These are phyloP conservation scores for Ganoderma lucidum DNA, from an alignment of 1,284 basidiomycete species.

Conservation along the genomic window DNA sequence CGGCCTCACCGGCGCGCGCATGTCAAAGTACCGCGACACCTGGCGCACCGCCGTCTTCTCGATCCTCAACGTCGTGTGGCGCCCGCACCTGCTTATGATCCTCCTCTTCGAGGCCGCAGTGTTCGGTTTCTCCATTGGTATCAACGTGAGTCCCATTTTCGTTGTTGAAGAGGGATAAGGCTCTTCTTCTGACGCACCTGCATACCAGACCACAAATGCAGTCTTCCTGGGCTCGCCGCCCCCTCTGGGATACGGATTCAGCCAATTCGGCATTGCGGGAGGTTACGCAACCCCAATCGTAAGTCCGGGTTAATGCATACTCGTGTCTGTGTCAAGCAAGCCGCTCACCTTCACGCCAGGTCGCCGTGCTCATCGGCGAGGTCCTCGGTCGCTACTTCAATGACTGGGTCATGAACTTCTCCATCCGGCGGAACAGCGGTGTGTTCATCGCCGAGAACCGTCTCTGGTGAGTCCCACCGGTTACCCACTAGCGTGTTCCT, in stretches of 20 bases:
- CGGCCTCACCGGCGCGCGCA: conserved; percentile 69
- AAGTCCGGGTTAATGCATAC: conserved; percentile 26
- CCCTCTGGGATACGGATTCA: conserved; percentile 68
- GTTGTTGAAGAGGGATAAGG: background rate
- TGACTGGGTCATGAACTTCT: conserved; percentile 68
- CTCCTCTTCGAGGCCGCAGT: conserved; percentile 66
- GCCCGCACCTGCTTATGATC: conserved; percentile 66
- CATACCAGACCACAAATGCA: conserved; percentile 66
- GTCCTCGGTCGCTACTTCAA: conserved; percentile 71
- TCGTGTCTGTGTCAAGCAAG: background rate
- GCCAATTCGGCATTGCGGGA: conserved; percentile 59
- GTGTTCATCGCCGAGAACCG: conserved; percentile 78
- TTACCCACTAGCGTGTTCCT: too few species aligned
- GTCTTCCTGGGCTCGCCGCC: conserved; percentile 70
- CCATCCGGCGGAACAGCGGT: conserved; percentile 66
- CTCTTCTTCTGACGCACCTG: background rate
- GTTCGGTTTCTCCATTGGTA: conserved; percentile 77
- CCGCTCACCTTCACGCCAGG: conserved; percentile 42
- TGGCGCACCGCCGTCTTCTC: conserved; percentile 57
- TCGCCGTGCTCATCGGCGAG: conserved; percentile 73
- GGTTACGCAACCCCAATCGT: conserved; percentile 75
- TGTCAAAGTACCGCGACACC: conserved; percentile 65
- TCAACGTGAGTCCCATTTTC: conserved; percentile 59
- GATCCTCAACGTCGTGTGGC: conserved; percentile 67
- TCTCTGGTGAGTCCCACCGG: conserved; percentile 57